Base-by-base conservation (phyloP, 1,284 basidiomycete genomes). In the Heterobasidion occidentale region DNA sequence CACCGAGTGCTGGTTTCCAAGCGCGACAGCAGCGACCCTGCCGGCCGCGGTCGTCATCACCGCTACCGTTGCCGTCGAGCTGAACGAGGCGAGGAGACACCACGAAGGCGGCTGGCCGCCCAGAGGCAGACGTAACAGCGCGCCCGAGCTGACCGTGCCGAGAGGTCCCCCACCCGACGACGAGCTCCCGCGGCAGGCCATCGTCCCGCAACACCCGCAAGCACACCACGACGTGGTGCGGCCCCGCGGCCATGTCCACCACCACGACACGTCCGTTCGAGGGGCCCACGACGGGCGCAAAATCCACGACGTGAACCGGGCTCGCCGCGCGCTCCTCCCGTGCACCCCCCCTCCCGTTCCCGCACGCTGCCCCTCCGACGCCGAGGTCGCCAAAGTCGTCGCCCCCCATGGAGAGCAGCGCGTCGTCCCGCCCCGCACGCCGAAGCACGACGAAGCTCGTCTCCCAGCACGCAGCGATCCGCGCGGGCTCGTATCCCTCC, bases 311-410 rank as follows among this genome's bases (percentile, higher is more conserved):
- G 59, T 78, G 70, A 46, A 78, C 69, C 8, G 66, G 62, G 4
- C 19, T 48, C 1, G 54, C 59, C n/a, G 50, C 34, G 15, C 46
- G 53, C 44, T 62, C 61, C 15, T 55, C 38, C 38, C 9, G 27
- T 27, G 27, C 27, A 27, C 27, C 5, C 27, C 27, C 27, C 27
- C 27, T 27, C 27, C 27, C 27, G 1, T 27, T 4, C 0, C 27
- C 27, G 4, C 27, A 4, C 27, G 0, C 27, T 27, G 27, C 56
- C 4, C 62, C 63, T 2, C 79, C 81, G 45, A 78, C 64, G 1
- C 90, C 92, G 36, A 92, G 76, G 65, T 88, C 86, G 3, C 90
- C 90, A 65, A 86, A 93, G 67, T 93, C 92, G 68, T 94, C 79
- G 1, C 84, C 79, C 0, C 93, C 93, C 74, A 91, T 83, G 0